Base-by-base conservation (phyloP, 108 stramenopile species). In the Nannochloropsis oceanica region DNA sequence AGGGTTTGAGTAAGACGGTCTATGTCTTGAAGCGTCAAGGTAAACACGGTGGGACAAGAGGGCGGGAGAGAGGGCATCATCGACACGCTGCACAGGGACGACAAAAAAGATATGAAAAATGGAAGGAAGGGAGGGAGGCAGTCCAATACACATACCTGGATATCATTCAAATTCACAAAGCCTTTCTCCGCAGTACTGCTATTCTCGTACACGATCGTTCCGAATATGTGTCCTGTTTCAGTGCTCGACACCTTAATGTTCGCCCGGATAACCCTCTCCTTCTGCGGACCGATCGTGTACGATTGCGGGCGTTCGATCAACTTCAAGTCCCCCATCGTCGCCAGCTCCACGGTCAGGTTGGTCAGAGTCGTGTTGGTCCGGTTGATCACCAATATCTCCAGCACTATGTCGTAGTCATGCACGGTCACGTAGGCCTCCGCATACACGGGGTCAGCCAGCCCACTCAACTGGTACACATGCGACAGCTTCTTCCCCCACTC, bases 141-240 rank as follows among this genome's bases (percentile, higher is more conserved):
- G n/a, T n/a, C n/a, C n/a, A n/a, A n/a, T n/a, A n/a, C n/a, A n/a
- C 46, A 18, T 50, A 50, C 46, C 91, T 97, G 97, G 83, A 99
- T 97, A 87, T 99, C 97, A 87, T 96, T 97, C 73, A 99, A 92
- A 84, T 99, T 96, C 85, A 99, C 94, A 91, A 96, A 96, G 34
- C 93, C 93, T 85, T 96, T 96, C 84, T 97, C 95, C 50, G 93
- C 94, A 12, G 95, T 95, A 10, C 94, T 88, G 84, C 96, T 89
- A 85, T 96, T 96, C 85, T 96, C 96, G 91, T 97, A 98, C 8
- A 98, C 97, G 87, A 99, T 97, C 42, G 97, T 98, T 83, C 99
- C 99, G 89, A 98, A 99, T 85, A 99, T 98, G 91, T 98, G 96
- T 12, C 99, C 98, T 9, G 97, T 98, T 89, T 99, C 99, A 18